Evolutionary conservation across 2,329 filamentous ascomycete genomes (phyloP).

Genomic region (Rutstroemia sp.): DNA sequence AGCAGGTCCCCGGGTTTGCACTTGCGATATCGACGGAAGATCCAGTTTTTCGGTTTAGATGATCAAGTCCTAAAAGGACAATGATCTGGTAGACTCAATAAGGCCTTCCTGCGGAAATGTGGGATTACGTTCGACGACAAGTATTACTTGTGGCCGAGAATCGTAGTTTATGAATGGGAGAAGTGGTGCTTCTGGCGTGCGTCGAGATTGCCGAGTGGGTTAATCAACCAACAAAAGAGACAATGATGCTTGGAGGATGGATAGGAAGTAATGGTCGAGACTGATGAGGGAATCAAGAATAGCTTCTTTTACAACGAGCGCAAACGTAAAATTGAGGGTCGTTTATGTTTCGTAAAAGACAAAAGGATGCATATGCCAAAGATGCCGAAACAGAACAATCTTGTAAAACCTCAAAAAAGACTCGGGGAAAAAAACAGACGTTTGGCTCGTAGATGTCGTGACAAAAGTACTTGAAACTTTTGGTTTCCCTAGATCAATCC

Average conservation of each 20-base stretch:
- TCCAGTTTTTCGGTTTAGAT: constrained; percentile 79
- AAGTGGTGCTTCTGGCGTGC: neutral
- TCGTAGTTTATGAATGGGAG: neutral
- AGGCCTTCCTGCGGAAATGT: constrained; percentile 14
- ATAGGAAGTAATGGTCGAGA: constrained; percentile 2
- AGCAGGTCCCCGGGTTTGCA: constrained; percentile 70
- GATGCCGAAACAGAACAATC: constrained; percentile 16
- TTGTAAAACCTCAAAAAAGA: constrained; percentile 25
- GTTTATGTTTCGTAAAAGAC: constrained; percentile 24
- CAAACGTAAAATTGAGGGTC: constrained; percentile 14
- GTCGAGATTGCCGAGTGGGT: constrained; percentile 1
- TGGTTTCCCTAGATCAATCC: constrained; percentile 27
- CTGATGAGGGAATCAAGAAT: constrained; percentile 5
- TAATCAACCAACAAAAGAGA: neutral
- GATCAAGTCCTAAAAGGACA: constrained; percentile 28
- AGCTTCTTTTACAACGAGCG: constrained; percentile 21
- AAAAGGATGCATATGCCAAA: constrained; percentile 23
- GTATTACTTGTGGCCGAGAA: constrained; percentile 6
- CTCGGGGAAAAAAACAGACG: constrained; percentile 28
- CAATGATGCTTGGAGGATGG: constrained; percentile 16
- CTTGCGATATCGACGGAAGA: constrained; percentile 79
- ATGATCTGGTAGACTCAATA: constrained; percentile 21
- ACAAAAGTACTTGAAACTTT: constrained; percentile 27
- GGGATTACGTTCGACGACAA: constrained; percentile 6
- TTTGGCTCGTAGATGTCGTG: constrained; percentile 39